Percentiles rank a stretch among this genome's conserved stretches.
Evolutionary conservation across 139 green algal species (phyloP).

Genomic region (Micractinium sp.): DNA sequence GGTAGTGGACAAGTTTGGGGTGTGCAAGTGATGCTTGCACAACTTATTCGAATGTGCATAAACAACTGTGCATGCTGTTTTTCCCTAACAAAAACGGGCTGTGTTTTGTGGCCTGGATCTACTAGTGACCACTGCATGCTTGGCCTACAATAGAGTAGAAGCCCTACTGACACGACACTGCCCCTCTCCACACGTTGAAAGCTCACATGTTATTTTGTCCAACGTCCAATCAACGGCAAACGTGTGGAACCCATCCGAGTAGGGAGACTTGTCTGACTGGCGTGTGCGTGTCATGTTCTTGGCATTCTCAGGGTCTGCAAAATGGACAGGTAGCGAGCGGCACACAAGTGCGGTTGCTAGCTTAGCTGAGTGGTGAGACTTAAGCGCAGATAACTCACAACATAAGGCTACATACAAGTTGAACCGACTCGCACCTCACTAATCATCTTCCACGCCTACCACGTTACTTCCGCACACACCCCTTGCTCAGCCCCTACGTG

Average conservation of each 20-base stretch:
- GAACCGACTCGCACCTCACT: background rate
- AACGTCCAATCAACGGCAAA: constrained; percentile 33
- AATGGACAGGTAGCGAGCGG: too few relatives aligned
- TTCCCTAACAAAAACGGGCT: too few relatives aligned
- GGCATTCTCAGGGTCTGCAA: background rate
- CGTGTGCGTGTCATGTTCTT: constrained; percentile 13
- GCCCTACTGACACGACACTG: background rate
- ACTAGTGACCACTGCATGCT: too few relatives aligned
- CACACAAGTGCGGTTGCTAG: too few relatives aligned
- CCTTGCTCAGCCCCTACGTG: background rate
- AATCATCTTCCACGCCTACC: background rate
- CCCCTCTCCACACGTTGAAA: too few relatives aligned
- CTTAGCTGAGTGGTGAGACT: background rate
- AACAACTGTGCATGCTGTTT: too few relatives aligned
- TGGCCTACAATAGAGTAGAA: background rate
- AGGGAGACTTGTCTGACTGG: background rate
- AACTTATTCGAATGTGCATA: background rate
- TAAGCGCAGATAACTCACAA: background rate
- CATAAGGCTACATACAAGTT: background rate
- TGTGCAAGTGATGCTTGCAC: background rate
- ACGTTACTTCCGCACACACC: background rate
- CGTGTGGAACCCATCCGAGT: constrained; percentile 24
- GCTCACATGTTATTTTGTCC: constrained; percentile 31
- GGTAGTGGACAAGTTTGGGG: background rate
- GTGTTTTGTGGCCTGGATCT: too few relatives aligned